Conservation (phyloP, 2,329 filamentous ascomycete species). For the Alternaria triticina region DNA sequence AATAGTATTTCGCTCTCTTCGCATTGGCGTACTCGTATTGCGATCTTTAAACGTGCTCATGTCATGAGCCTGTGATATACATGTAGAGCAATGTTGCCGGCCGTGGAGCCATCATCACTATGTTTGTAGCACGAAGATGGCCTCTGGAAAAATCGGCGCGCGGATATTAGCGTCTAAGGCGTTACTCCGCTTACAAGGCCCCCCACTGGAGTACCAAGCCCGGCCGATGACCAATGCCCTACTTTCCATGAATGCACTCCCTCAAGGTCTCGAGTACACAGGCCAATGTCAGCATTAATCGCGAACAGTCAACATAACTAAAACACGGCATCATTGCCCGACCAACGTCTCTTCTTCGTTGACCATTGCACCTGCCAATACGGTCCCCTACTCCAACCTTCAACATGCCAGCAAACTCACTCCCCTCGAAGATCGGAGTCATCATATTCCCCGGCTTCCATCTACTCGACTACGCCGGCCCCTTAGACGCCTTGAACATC, state of each 20-base stretch:
- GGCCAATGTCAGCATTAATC: too few species aligned
- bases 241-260: conserved; percentile 4
- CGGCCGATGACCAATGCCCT: conserved; percentile 5
- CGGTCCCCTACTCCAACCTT: background rate
- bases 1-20: background rate
- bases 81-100: background rate
- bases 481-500: conserved; percentile 55
- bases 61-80: background rate
- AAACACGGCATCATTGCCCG: background rate
- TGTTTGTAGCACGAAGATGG: background rate
- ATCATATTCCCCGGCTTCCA: conserved; percentile 49
- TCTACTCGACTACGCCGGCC: conserved; percentile 51
- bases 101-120: background rate
- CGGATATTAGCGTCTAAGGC: conserved; percentile 6
- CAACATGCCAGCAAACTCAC: conserved; percentile 5
- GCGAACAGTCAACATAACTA: background rate
- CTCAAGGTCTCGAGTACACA: background rate
- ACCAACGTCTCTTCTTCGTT: background rate
- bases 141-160: background rate
- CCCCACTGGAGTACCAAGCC: background rate
- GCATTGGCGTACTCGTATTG: background rate
- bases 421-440: conserved; percentile 39
- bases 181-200: conserved; percentile 4
- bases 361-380: background rate
- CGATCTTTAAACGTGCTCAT: background rate